Evolutionary conservation across 2,329 filamentous ascomycete species (phyloP).

Genomic region (Eurotiales sp.): DNA sequence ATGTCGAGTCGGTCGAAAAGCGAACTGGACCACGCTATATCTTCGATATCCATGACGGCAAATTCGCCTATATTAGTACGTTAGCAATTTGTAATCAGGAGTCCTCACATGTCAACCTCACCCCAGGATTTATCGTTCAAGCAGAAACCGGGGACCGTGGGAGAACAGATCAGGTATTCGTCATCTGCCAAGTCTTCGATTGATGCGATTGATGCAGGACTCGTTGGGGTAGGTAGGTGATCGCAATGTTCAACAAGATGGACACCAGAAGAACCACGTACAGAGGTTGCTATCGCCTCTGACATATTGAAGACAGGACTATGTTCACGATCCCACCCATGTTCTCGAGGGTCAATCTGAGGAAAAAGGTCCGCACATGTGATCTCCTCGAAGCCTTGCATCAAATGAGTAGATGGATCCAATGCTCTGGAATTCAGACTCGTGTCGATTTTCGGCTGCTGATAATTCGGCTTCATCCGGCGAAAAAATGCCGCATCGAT

Average conservation of each 20-base stretch:
- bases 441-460: neutral
- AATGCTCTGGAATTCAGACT: constrained; percentile 1
- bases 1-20: constrained; percentile 22
- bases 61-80: constrained; percentile 18
- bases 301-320: neutral
- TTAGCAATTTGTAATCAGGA: neutral
- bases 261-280: neutral
- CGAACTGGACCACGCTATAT: constrained; percentile 18
- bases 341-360: neutral
- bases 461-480: constrained; percentile 22
- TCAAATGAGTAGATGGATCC: constrained; percentile 5
- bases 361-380: neutral
- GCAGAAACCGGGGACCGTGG: constrained; percentile 15
- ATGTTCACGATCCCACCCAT: neutral
- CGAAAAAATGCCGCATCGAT: constrained; percentile 25
- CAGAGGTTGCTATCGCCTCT: neutral
- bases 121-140: constrained; percentile 21
- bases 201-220: neutral
- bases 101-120: constrained; percentile 10
- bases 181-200: constrained; percentile 15
- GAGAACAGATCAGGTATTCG: constrained; percentile 21
- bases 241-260: neutral
- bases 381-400: neutral
- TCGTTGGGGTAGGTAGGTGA: neutral
- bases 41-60: constrained; percentile 18